Evolutionary conservation across 345 rosid genomes (phyloP), one percentile per base, ranked within the genome.

Genomic region (Litchi chinensis): DNA sequence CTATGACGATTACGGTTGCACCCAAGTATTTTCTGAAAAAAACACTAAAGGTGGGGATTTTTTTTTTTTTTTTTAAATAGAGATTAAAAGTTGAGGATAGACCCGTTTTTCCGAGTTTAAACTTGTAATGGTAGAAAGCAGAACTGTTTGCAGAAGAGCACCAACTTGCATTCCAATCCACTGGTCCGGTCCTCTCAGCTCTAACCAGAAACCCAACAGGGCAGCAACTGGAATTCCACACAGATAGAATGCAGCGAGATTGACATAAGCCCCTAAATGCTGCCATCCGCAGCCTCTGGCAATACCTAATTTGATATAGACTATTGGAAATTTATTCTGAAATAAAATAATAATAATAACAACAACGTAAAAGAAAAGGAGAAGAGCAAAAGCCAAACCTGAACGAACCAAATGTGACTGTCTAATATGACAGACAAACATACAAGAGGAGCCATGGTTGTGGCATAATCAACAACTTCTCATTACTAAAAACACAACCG

Each of bases 211-310:
- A 59, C 92, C 98, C 79, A 93, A 79, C 13, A 73, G 5, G 15
- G 82, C 86, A 32, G 95, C 93, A 4, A 84, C 67, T 4, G 97
- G 98, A 77, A 91, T 79, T 26, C 98, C 97, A 68, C 88, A 88
- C 6, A 90, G 76, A 81, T 95, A 95, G 68, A 81, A 84, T 19
- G 98, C 89, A 39, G 82, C 95, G 10, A 93, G 89, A 81, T 93
- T 95, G 10, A 95, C 84, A 80, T 81, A 89, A 28, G 97, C 97
- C 69, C 95, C 97, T 37, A 91, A 81, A 63, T 92, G 83, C 83
- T 93, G 97, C 98, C 98, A 93, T 65, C 97, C 97, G 28, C 91
- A 89, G 65, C 97, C 98, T 82, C 97, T 93, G 10, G 94, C 92
- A 80, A 92, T 80, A 44, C 98, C 97, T 92, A 65, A 72, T 66